A percentile compares a stretch with the other conserved stretches of the same genome.
phyloP scores from a whole-genome alignment of 164 flowering plant species.

The Tinospora cordifolia region DNA sequence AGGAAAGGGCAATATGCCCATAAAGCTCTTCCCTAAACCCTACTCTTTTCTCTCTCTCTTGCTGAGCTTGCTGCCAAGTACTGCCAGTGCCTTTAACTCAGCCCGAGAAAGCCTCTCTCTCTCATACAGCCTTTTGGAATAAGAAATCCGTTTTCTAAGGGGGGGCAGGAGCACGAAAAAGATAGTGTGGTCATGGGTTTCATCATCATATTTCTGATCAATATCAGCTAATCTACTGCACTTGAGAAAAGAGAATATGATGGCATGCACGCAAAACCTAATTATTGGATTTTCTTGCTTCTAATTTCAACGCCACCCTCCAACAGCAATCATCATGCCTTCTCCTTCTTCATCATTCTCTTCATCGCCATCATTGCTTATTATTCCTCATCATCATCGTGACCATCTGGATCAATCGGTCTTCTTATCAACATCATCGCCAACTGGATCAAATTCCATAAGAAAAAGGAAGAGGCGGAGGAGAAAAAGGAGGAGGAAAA shows the following conservation, averaged over 20 bases:
- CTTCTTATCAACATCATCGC: conserved; percentile 3
- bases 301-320: conserved; percentile 5
- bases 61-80: not conserved
- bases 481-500: not conserved
- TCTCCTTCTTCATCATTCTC: conserved; percentile 23
- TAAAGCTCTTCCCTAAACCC: conserved; percentile 16
- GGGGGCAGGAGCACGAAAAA: conserved; percentile 12
- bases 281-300: conserved; percentile 7
- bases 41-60: conserved; percentile 14
- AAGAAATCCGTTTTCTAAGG: conserved; percentile 2
- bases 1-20: conserved; percentile 3
- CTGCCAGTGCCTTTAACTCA: conserved; percentile 31
- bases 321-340: conserved; percentile 40
- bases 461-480: not conserved
- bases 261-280: conserved; percentile 23
- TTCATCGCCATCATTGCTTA: conserved; percentile 26
- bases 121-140: conserved; percentile 29
- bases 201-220: conserved; percentile 13
- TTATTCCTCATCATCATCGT: conserved; percentile 18
- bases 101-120: conserved; percentile 29
- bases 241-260: not conserved
- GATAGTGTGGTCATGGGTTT: conserved; percentile 18
- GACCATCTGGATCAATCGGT: conserved; percentile 16
- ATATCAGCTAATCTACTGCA: not conserved
- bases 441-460: conserved; percentile 12